phyloP scores from a whole-genome alignment of 2,329 filamentous ascomycete genomes.

The Parasarocladium wereldwijsianum region DNA sequence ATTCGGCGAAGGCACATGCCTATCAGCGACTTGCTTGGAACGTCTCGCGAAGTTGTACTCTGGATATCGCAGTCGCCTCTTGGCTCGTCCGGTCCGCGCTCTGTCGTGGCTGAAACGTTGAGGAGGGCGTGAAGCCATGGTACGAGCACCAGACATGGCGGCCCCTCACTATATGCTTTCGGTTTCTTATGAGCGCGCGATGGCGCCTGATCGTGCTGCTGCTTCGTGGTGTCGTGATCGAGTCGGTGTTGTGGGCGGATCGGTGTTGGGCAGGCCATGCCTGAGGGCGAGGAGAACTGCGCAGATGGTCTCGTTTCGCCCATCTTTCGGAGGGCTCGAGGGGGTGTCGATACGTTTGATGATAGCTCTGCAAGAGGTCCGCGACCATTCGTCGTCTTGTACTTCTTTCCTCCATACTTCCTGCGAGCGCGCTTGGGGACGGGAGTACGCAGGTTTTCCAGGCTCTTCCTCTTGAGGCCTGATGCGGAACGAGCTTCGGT shows the following conservation, averaged over 20 bases:
- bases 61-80: too few relatives aligned
- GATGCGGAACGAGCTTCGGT: too few relatives aligned
- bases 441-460: too few relatives aligned
- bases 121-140: too few relatives aligned
- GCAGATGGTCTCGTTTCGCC: constrained; percentile 15
- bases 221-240: constrained; percentile 3
- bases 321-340: constrained; percentile 13
- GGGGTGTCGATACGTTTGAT: constrained; percentile 10
- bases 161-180: too few relatives aligned
- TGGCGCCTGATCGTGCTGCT: constrained; percentile 2
- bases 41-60: too few relatives aligned
- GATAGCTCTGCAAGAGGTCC: constrained; percentile 1
- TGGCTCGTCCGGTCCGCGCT: too few relatives aligned
- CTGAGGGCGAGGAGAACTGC: constrained; percentile 11
- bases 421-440: constrained; percentile 14
- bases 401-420: constrained; percentile 16
- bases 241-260: constrained; percentile 10
- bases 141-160: too few relatives aligned
- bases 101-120: too few relatives aligned
- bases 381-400: constrained; percentile 7
- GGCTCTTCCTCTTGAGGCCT: too few relatives aligned
- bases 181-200: neutral
- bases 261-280: constrained; percentile 15
- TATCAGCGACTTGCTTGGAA: constrained; percentile 19
- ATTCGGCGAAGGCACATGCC: constrained; percentile 21